Evolutionary conservation across 768 basidiomycete species (phyloP).

Genomic region (Russula sp.): DNA sequence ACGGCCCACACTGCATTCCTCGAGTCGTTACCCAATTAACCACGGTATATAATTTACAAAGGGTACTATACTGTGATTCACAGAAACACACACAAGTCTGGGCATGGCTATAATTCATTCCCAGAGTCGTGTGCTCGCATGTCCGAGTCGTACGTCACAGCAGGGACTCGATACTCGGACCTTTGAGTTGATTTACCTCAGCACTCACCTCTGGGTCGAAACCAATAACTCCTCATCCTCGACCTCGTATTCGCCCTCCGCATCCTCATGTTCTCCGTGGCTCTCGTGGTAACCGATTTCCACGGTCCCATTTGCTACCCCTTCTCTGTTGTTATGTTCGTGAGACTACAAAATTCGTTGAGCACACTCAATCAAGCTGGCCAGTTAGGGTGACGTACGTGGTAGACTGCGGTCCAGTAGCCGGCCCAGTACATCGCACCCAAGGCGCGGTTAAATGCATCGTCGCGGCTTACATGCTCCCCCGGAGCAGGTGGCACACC

Average conservation of each 20-base stretch:
- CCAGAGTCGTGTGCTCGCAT: not conserved
- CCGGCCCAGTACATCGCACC: conserved; percentile 83
- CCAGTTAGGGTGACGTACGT: conserved; percentile 41
- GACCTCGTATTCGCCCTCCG: conserved; percentile 17
- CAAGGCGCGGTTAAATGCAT: conserved; percentile 70
- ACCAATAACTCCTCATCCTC: conserved; percentile 24
- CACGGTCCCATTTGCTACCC: conserved; percentile 13
- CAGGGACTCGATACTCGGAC: not conserved
- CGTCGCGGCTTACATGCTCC: conserved; percentile 52
- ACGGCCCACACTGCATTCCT: no score
- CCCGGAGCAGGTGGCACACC: conserved; percentile 29
- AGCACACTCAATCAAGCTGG: not conserved
- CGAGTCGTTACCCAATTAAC: not conserved
- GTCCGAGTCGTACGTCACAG: not conserved
- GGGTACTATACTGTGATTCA: not conserved
- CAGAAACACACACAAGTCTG: no score
- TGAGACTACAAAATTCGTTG: conserved; percentile 8
- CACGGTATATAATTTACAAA: not conserved
- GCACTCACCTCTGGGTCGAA: conserved; percentile 26
- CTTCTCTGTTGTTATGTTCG: not conserved
- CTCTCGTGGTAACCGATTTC: not conserved
- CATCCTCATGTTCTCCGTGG: conserved; percentile 7
- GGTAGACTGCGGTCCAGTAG: conserved; percentile 84
- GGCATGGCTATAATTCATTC: not conserved
- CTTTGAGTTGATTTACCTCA: not conserved